Evolutionary conservation across 768 basidiomycete species (phyloP).

Genomic region (Termitomyces sp.): DNA sequence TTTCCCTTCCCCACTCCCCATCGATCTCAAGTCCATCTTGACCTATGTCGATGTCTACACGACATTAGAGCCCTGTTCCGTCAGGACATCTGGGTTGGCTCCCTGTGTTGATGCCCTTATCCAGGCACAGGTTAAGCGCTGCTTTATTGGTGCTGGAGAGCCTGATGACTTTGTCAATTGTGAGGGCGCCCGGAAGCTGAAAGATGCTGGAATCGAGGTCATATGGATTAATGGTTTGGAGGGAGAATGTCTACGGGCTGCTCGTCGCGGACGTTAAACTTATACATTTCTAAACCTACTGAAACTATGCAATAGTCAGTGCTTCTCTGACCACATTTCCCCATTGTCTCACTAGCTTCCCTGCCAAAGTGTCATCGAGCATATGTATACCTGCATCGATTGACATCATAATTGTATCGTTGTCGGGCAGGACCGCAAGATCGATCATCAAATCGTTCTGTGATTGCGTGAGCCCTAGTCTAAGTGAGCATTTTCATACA

Average conservation of each 20-base stretch:
- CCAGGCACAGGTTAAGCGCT: slow-evolving; percentile 59
- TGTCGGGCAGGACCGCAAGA: slow-evolving; percentile 18
- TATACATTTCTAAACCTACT: background rate
- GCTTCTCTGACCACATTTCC: slow-evolving; percentile 11
- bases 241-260: slow-evolving; percentile 73
- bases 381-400: slow-evolving; percentile 23
- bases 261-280: slow-evolving; percentile 51
- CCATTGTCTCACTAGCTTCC: slow-evolving; percentile 20
- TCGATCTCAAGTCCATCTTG: slow-evolving; percentile 45
- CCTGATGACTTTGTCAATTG: slow-evolving; percentile 94
- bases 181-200: slow-evolving; percentile 74
- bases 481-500: background rate
- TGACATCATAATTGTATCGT: slow-evolving; percentile 25
- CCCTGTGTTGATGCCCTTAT: slow-evolving; percentile 87
- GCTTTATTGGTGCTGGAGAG: slow-evolving; percentile 87
- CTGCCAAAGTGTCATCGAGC: slow-evolving; percentile 18
- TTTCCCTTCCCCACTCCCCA: slow-evolving; percentile 30
- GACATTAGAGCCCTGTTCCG: slow-evolving; percentile 94
- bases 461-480: background rate
- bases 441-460: slow-evolving; percentile 26
- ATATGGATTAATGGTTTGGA: slow-evolving; percentile 73
- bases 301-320: slow-evolving; percentile 11
- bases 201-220: slow-evolving; percentile 67
- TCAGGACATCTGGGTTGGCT: slow-evolving; percentile 79
- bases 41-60: slow-evolving; percentile 76